phyloP scores from a whole-genome alignment of 2,329 filamentous ascomycete genomes.

The Penicillium polonicum region DNA sequence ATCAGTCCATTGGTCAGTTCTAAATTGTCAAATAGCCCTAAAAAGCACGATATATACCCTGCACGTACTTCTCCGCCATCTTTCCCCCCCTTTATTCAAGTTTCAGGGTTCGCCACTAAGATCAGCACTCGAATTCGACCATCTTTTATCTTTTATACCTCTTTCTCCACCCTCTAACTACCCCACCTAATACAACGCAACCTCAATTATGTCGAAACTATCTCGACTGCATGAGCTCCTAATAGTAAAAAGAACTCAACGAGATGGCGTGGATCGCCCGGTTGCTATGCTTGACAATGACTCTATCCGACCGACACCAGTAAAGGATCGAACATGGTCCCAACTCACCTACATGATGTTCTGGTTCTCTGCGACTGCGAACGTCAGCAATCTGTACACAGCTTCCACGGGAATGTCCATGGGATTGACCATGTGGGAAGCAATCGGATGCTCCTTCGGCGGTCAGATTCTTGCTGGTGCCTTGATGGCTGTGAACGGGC shows the following conservation, averaged over 20 bases:
- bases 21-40: neutral
- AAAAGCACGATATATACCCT: neutral
- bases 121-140: neutral
- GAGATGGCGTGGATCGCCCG: slow-evolving; percentile 13
- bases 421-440: slow-evolving; percentile 53
- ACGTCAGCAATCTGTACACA: slow-evolving; percentile 43
- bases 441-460: slow-evolving; percentile 42
- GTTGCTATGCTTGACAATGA: slow-evolving; percentile 40
- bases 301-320: slow-evolving; percentile 42
- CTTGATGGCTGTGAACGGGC: slow-evolving; percentile 45
- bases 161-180: neutral
- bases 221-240: slow-evolving; percentile 15
- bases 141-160: neutral
- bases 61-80: neutral
- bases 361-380: slow-evolving; percentile 44
- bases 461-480: slow-evolving; percentile 41
- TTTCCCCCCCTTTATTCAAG: neutral
- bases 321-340: slow-evolving; percentile 45
- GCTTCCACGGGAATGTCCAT: slow-evolving; percentile 42
- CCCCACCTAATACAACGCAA: neutral
- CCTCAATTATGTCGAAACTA: neutral
- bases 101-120: neutral
- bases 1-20: neutral
- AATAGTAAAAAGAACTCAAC: slow-evolving; percentile 20
- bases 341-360: slow-evolving; percentile 44